These are phyloP conservation scores for Microsporum audouinii DNA, from an alignment of 2,329 filamentous ascomycete species.

Conservation along the genomic window DNA sequence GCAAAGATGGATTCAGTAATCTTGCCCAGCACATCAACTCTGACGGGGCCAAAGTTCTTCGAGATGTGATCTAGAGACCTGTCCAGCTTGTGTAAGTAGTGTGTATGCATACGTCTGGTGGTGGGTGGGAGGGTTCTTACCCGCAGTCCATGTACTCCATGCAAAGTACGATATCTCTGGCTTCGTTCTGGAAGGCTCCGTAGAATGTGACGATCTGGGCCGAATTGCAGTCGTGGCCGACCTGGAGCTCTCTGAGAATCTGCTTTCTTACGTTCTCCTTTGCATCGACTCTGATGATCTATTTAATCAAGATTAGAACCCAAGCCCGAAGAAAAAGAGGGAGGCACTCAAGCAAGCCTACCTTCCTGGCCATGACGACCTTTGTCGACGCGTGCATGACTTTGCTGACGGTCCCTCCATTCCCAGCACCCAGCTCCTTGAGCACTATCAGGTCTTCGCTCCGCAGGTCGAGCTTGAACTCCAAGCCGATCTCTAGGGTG, in stretches of 20 bases:
- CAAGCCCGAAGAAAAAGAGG: background rate
- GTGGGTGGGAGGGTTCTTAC: constrained; percentile 46
- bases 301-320: constrained; percentile 5
- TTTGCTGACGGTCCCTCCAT: constrained; percentile 97
- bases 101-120: constrained; percentile 6
- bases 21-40: constrained; percentile 93
- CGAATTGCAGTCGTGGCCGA: constrained; percentile 96
- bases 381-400: constrained; percentile 90
- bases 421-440: constrained; percentile 89
- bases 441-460: constrained; percentile 86
- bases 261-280: constrained; percentile 95
- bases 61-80: constrained; percentile 90
- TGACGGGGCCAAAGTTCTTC: constrained; percentile 84
- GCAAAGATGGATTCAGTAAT: constrained; percentile 92
- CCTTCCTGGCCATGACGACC: constrained; percentile 96
- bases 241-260: constrained; percentile 92
- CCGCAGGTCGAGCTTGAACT: constrained; percentile 85
- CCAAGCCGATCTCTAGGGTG: constrained; percentile 87
- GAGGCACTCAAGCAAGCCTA: constrained; percentile 30
- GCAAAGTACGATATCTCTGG: constrained; percentile 97
- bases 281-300: constrained; percentile 97
- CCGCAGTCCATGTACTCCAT: constrained; percentile 99
- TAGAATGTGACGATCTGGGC: constrained; percentile 97
- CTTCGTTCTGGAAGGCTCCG: constrained; percentile 90
- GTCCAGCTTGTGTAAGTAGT: constrained; percentile 17